phyloP scores from a whole-genome alignment of 169 alveolate species.

The Plasmodium coatneyi region DNA sequence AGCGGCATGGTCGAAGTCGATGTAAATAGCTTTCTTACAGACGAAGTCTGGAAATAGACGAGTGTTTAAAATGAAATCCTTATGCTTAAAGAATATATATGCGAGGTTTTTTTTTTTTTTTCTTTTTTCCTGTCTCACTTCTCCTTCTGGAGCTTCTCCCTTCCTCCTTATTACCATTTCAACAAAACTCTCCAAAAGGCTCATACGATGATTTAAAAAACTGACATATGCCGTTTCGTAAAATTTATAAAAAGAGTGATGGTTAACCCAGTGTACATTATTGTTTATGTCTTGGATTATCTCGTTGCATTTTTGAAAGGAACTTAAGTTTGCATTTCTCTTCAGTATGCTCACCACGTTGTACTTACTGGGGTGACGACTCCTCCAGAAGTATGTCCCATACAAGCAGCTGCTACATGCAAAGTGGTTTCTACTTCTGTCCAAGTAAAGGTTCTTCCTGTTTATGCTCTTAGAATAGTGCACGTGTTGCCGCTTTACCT shows the following conservation, averaged over 20 bases:
- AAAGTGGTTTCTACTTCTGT: background rate
- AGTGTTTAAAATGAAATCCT: background rate
- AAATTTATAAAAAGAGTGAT: constrained; percentile 69
- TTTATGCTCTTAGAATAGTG: background rate
- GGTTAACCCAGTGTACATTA: constrained; percentile 49
- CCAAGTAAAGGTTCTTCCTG: background rate
- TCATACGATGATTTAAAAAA: constrained; percentile 59
- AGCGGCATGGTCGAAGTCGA: constrained; percentile 39
- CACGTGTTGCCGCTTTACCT: background rate
- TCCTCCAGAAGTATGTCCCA: constrained; percentile 5
- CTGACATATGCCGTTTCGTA: constrained; percentile 59
- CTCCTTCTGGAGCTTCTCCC: background rate
- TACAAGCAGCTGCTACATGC: constrained; percentile 29
- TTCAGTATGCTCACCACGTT: background rate
- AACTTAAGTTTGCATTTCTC: constrained; percentile 20
- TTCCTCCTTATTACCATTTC: background rate
- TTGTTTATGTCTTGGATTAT: constrained; percentile 32
- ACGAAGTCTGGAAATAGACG: constrained; percentile 27
- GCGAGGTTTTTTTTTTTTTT: constrained; percentile 2
- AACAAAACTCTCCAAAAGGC: constrained; percentile 7
- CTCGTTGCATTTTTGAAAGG: constrained; percentile 8
- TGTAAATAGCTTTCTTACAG: constrained; percentile 22
- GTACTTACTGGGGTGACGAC: background rate
- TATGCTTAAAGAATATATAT: constrained; percentile 20
- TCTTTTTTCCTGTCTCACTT: background rate